phyloP scores from a whole-genome alignment of 306 rosid species.

The Carpinus viminea region DNA sequence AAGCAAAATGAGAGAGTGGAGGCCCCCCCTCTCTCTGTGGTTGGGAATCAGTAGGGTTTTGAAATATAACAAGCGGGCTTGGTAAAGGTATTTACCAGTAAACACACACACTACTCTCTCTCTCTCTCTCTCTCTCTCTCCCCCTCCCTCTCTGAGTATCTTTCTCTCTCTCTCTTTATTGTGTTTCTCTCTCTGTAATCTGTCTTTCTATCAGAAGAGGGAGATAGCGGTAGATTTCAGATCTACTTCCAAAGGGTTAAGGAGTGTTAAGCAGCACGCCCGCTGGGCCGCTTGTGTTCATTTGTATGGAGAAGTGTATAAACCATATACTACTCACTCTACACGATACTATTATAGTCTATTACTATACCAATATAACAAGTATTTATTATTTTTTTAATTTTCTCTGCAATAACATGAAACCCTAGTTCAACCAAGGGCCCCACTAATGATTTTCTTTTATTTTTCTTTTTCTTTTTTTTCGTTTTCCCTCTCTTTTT shows the following conservation, averaged over 20 bases:
- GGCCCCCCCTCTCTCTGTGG: slow-evolving; percentile 7
- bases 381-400: background rate
- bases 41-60: slow-evolving; percentile 46
- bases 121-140: background rate
- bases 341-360: background rate
- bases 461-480: background rate
- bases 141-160: slow-evolving; percentile 6
- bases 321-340: background rate
- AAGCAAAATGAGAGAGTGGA: background rate
- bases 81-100: background rate
- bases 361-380: background rate
- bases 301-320: background rate
- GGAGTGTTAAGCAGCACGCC: slow-evolving; percentile 27
- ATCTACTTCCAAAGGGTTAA: slow-evolving; percentile 38
- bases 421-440: background rate
- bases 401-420: background rate
- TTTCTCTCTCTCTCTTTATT: background rate
- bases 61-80: slow-evolving; percentile 31
- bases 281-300: background rate
- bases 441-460: background rate
- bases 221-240: slow-evolving; percentile 56
- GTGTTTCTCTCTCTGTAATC: slow-evolving; percentile 47
- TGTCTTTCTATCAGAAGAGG: slow-evolving; percentile 42
- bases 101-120: background rate
- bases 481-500: background rate